Base-by-base conservation (phyloP, 495 filamentous ascomycete species). In the Immersiella caudata region DNA sequence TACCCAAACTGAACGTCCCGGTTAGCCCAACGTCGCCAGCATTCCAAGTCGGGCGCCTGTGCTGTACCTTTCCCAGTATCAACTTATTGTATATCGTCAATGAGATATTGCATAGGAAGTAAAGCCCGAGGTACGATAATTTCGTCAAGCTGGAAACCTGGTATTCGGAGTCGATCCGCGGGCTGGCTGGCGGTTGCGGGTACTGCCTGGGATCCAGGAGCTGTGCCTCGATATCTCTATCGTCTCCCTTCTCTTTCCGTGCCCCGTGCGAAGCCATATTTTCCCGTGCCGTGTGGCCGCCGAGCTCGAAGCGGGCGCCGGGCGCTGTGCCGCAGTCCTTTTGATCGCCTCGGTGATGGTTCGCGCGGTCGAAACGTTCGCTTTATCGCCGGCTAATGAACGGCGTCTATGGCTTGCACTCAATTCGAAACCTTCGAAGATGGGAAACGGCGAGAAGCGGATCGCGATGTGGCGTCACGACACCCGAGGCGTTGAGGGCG, bases 11-110 rank as follows among this genome's bases (percentile, higher is more conserved):
- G 33, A 29, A 26, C 50, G 7, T n/a, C 20, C 7, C 20, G 52
- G 50, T 67, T 61, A 46, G 58, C 21, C 24, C 4, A 55, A 55
- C 11, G 29, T 60, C 58, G 36, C 22, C 35, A 9, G 0, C 35
- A 4, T 26, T 58, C 16, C 49, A 25, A 27, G 51, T 1, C 12
- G 51, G 21, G n/a, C 50, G 8, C 25, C 0, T 11, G 50, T 54
- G 2, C 70, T 74, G 40, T 67, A 84, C 85, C 77, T 79, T 82
- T 22, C 80, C 81, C 66, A 87, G 73, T 2, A 87, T 76, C 14
- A 81, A 76, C 67, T 87, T 87, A 73, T 87, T 87, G 64, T 81
- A 85, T 0, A 87, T 71, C 1, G 85, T 87, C 69, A 87, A 72
- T 20, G 72, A 72, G 26, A 87, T 79, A 67, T 85, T 87, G 67